Conservation (phyloP, 2,329 filamentous ascomycete species). For the Sporothrix sp. region DNA sequence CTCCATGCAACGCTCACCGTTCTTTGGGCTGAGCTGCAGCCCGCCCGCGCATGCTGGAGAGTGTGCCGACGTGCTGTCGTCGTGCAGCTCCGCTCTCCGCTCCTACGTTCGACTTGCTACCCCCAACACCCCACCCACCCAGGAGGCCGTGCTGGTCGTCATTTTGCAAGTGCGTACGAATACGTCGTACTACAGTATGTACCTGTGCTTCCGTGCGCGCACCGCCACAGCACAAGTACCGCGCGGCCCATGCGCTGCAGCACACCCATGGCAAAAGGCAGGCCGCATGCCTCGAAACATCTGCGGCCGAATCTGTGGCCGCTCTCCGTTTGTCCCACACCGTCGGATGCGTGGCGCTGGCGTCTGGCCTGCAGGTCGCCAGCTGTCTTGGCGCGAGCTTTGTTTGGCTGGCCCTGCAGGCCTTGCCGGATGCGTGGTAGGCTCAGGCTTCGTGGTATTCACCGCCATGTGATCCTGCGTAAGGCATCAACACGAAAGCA, state of each 20-base stretch:
- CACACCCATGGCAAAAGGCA: neutral
- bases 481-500: constrained; percentile 7
- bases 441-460: constrained; percentile 4
- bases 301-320: constrained; percentile 18
- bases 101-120: constrained; percentile 3
- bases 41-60: neutral
- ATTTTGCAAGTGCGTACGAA: constrained; percentile 3
- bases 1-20: constrained; percentile 2
- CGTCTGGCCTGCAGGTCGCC: constrained; percentile 8
- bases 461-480: constrained; percentile 3
- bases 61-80: neutral
- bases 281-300: constrained; percentile 10
- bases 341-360: constrained; percentile 8
- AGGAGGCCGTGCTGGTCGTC: too few species aligned
- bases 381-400: constrained; percentile 2
- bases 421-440: neutral
- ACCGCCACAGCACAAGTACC: neutral
- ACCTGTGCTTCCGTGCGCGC: neutral
- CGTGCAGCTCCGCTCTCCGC: constrained; percentile 1
- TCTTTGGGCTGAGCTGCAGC: constrained; percentile 15
- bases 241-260: too few species aligned
- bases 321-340: constrained; percentile 6
- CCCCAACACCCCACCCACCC: constrained; percentile 4
- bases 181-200: neutral
- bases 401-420: neutral